phyloP scores from a whole-genome alignment of 2,329 filamentous ascomycete species.

The Hypocrella siamensis region DNA sequence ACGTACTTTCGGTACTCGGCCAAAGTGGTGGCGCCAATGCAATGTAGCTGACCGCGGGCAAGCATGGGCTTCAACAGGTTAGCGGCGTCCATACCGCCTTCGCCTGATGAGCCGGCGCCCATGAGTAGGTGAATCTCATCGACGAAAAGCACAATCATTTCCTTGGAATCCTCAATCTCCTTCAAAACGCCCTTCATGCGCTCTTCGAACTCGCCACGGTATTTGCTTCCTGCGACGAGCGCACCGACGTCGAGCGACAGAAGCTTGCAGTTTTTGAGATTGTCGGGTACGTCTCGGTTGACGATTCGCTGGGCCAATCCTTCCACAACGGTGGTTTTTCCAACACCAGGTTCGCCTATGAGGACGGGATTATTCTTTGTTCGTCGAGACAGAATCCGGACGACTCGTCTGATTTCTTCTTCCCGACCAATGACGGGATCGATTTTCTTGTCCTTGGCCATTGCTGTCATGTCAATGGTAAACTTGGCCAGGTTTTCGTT shows the following conservation, averaged over 20 bases:
- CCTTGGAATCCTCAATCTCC: constrained; percentile 86
- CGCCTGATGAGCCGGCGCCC: constrained; percentile 86
- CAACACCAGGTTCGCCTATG: constrained; percentile 94
- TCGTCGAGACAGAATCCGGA: constrained; percentile 79
- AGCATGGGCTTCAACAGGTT: constrained; percentile 98
- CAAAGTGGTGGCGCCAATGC: constrained; percentile 91
- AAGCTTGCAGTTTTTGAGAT: constrained; percentile 82
- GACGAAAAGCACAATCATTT: constrained; percentile 95
- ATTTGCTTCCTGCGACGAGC: constrained; percentile 93
- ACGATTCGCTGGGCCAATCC: constrained; percentile 90
- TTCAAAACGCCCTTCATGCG: constrained; percentile 98
- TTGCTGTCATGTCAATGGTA: constrained; percentile 93
- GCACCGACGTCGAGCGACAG: constrained; percentile 92
- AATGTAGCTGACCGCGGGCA: constrained; percentile 89
- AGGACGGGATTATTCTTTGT: constrained; percentile 99
- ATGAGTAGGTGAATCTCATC: constrained; percentile 98
- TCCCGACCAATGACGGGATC: constrained; percentile 95
- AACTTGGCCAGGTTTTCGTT: constrained; percentile 96
- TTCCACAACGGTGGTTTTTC: constrained; percentile 96
- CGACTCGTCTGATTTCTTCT: constrained; percentile 83
- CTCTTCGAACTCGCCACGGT: constrained; percentile 96
- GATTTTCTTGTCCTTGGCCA: constrained; percentile 94
- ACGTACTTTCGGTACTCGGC: constrained; percentile 97
- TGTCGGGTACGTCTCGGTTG: constrained; percentile 91
- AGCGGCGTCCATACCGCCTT: constrained; percentile 96